Evolutionary conservation across 2,329 filamentous ascomycete genomes (phyloP).

Genomic region (Pseudogymnoascus sp.): DNA sequence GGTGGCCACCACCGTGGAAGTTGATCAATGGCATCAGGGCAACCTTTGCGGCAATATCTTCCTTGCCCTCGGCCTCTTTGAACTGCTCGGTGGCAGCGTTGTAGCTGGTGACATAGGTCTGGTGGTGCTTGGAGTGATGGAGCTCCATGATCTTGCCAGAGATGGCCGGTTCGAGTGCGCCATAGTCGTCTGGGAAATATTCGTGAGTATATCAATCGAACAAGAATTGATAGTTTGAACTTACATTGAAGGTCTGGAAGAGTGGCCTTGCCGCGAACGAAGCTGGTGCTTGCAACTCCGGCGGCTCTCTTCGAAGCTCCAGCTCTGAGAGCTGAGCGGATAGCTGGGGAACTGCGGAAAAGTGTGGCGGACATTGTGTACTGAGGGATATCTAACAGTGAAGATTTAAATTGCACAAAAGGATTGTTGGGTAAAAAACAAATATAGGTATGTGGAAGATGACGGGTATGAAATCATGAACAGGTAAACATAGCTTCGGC

Average conservation of each 20-base stretch:
- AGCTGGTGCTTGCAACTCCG: conserved; percentile 62
- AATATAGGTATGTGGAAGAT: not conserved
- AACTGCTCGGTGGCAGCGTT: conserved; percentile 71
- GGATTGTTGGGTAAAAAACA: not conserved
- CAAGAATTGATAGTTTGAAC: conserved; percentile 23
- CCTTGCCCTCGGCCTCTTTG: conserved; percentile 44
- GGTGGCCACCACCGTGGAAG: conserved; percentile 59
- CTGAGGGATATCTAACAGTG: not conserved
- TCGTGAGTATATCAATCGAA: not conserved
- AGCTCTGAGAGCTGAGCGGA: conserved; percentile 63
- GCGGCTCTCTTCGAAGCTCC: conserved; percentile 55
- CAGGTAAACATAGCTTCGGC: conserved; percentile 1
- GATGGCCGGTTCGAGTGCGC: conserved; percentile 77
- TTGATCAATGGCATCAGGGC: conserved; percentile 50
- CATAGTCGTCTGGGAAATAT: conserved; percentile 70
- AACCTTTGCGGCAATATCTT: conserved; percentile 45
- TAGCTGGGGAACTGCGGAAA: conserved; percentile 58
- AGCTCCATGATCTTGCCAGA: conserved; percentile 93
- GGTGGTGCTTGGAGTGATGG: conserved; percentile 89
- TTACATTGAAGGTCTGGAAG: conserved; percentile 79
- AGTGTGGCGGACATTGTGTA: conserved; percentile 64
- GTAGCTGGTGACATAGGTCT: conserved; percentile 85
- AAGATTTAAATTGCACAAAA: conserved; percentile 1
- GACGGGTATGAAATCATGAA: conserved; percentile 2
- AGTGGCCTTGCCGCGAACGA: conserved; percentile 80